Percentiles rank a stretch among this genome's conserved stretches.
Conservation (phyloP, 805 yeast genomes). For the Debaryomyces prosopidis region DNA sequence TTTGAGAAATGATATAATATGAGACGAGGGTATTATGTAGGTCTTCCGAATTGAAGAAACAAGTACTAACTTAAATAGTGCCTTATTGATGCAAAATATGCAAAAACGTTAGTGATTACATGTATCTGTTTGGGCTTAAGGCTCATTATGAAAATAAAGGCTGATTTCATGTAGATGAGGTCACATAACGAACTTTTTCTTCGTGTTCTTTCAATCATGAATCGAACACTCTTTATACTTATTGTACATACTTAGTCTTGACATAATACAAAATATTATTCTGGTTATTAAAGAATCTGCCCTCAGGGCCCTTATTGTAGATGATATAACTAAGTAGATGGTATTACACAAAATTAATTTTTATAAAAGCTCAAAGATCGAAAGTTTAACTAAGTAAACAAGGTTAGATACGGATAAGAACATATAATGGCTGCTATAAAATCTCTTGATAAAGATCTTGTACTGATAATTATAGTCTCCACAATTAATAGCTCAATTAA, state of each 20-base stretch:
- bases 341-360: not conserved
- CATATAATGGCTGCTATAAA: not conserved
- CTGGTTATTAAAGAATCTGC: not conserved
- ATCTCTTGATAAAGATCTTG: slow-evolving; percentile 5
- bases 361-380: no score
- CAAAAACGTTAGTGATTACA: slow-evolving; percentile 18
- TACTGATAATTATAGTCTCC: slow-evolving; percentile 15
- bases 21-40: not conserved
- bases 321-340: no score
- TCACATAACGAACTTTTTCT: slow-evolving; percentile 4
- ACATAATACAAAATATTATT: not conserved
- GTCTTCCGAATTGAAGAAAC: not conserved
- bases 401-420: no score
- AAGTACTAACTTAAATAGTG: slow-evolving; percentile 38
- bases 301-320: not conserved
- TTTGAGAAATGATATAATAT: not conserved
- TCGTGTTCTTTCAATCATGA: not conserved
- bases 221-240: not conserved
- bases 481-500: slow-evolving; percentile 12
- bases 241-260: slow-evolving; percentile 6
- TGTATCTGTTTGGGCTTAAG: not conserved
- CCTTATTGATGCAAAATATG: slow-evolving; percentile 72
- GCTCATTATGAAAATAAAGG: not conserved
- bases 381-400: no score
- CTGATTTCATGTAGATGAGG: not conserved